Conservation (phyloP, 2,329 filamentous ascomycete genomes). For the Aspergillus uvarum region DNA sequence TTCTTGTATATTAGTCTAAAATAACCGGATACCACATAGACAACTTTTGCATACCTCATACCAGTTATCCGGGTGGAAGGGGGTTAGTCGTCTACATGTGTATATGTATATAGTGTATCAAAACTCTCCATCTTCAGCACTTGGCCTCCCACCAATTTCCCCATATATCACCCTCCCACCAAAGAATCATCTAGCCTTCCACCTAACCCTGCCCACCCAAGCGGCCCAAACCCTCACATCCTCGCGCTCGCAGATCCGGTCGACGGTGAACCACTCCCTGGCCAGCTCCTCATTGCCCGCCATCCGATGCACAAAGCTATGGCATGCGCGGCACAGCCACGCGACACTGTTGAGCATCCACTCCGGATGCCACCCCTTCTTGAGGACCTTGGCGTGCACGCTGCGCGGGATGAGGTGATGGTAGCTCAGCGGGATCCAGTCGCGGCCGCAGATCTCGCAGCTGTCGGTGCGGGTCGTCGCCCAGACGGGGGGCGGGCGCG, state of each 20-base stretch:
- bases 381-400: constrained; percentile 73
- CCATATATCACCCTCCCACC: too few species aligned
- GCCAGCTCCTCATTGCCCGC: constrained; percentile 76
- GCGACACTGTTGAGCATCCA: constrained; percentile 77
- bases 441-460: constrained; percentile 75
- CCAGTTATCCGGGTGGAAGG: too few species aligned
- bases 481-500: constrained; percentile 64
- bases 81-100: too few species aligned
- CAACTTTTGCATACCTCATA: too few species aligned
- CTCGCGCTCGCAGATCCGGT: constrained; percentile 66
- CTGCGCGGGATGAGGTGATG: constrained; percentile 82
- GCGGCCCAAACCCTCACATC: constrained; percentile 69
- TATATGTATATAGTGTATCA: too few species aligned
- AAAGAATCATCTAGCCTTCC: constrained; percentile 59
- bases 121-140: background rate
- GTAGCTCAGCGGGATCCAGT: constrained; percentile 75
- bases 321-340: constrained; percentile 82
- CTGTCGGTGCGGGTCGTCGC: constrained; percentile 54
- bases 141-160: too few species aligned
- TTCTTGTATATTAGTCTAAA: too few species aligned
- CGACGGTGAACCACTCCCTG: constrained; percentile 69
- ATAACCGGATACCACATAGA: too few species aligned
- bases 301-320: constrained; percentile 76
- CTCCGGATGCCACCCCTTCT: constrained; percentile 74
- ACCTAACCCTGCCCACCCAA: constrained; percentile 73